These are phyloP conservation scores for Starmerella riodocensis DNA, from an alignment of 805 yeast species.

Conservation along the genomic window DNA sequence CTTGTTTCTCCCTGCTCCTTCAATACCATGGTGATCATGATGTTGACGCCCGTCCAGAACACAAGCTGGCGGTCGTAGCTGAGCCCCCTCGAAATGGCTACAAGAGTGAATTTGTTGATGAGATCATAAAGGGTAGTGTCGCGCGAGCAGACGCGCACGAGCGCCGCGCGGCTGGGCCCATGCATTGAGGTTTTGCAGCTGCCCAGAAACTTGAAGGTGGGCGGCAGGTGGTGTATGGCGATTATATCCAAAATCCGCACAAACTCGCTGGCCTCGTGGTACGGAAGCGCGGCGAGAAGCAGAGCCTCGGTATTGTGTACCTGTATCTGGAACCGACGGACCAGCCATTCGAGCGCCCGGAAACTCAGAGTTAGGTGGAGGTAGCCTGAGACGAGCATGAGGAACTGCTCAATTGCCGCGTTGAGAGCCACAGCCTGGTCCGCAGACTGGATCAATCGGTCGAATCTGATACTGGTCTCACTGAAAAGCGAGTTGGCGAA, in stretches of 20 bases:
- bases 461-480: conserved; percentile 64
- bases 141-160: conserved; percentile 54
- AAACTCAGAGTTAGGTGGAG: conserved; percentile 63
- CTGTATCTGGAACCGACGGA: conserved; percentile 77
- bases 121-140: conserved; percentile 57
- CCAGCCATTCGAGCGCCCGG: conserved; percentile 86
- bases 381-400: conserved; percentile 62
- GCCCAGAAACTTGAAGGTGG: conserved; percentile 56
- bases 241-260: conserved; percentile 61
- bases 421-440: conserved; percentile 68
- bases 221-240: conserved; percentile 49
- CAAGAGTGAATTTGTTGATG: conserved; percentile 43
- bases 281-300: conserved; percentile 65
- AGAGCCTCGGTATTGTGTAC: conserved; percentile 63
- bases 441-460: conserved; percentile 66
- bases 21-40: conserved; percentile 54
- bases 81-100: conserved; percentile 39
- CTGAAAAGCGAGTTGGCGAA: conserved; percentile 68
- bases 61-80: conserved; percentile 59
- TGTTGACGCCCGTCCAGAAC: conserved; percentile 61
- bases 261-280: conserved; percentile 52
- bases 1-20: conserved; percentile 30
- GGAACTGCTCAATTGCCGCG: conserved; percentile 58
- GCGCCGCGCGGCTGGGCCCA: conserved; percentile 52
- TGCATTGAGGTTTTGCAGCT: conserved; percentile 53